Evolutionary conservation across 371 early-diverging fungal species (phyloP).

Genomic region (Mortierella sp.): DNA sequence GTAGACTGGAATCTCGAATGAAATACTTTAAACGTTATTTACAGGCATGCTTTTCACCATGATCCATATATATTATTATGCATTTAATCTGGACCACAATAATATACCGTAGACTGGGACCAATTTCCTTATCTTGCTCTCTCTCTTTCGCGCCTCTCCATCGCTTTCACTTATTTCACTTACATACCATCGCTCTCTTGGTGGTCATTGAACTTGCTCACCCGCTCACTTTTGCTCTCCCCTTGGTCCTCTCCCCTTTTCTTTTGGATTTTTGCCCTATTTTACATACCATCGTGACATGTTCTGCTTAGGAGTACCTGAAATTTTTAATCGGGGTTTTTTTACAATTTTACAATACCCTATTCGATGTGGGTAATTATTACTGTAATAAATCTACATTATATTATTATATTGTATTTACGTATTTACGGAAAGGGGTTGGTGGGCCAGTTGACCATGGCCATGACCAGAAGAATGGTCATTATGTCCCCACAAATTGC

Average conservation of each 20-base stretch:
- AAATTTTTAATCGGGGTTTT: too few species aligned
- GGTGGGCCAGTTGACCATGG: slow-evolving; percentile 20
- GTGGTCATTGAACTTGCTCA: neutral
- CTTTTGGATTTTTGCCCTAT: neutral
- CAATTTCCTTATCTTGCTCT: too few species aligned
- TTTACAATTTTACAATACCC: slow-evolving; percentile 8
- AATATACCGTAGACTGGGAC: too few species aligned
- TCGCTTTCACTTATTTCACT: too few species aligned
- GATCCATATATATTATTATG: too few species aligned
- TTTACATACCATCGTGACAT: neutral
- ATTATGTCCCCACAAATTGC: slow-evolving; percentile 16
- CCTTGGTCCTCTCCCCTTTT: neutral
- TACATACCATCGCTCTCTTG: too few species aligned
- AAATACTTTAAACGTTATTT: too few species aligned
- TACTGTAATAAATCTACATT: neutral
- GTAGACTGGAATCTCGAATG: too few species aligned
- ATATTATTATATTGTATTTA: neutral
- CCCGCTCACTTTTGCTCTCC: slow-evolving; percentile 5
- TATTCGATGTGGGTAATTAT: neutral
- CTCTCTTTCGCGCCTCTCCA: too few species aligned
- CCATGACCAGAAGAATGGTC: slow-evolving; percentile 8
- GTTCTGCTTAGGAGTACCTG: neutral
- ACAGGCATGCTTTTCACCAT: too few species aligned
- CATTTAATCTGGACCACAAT: too few species aligned
- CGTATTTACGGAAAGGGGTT: neutral